Percentiles rank a stretch among this genome's conserved stretches.
These are phyloP conservation scores for Haplographium delicatum DNA, from an alignment of 495 filamentous ascomycete species.

Conservation along the genomic window DNA sequence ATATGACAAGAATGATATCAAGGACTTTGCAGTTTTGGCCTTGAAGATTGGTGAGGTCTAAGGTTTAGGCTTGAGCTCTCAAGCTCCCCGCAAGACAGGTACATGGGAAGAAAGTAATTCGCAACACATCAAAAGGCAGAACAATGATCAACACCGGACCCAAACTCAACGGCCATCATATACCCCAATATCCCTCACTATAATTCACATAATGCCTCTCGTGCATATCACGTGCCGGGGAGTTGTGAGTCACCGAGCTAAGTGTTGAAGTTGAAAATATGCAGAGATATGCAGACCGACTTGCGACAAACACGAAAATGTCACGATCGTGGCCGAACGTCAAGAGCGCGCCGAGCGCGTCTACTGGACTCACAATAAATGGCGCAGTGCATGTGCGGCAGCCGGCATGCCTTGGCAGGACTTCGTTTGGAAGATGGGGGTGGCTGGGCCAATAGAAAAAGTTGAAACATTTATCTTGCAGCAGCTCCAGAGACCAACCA, in stretches of 20 bases:
- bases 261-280: constrained; percentile 2
- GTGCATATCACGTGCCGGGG: background rate
- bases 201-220: constrained; percentile 4
- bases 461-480: constrained; percentile 14
- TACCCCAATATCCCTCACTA: constrained; percentile 5
- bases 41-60: constrained; percentile 1
- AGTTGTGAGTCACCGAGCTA: constrained; percentile 7
- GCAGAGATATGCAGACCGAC: background rate
- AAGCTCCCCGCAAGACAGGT: background rate
- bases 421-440: constrained; percentile 2
- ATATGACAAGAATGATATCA: too few relatives aligned
- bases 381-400: constrained; percentile 7
- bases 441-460: constrained; percentile 4
- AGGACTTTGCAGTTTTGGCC: background rate
- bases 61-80: background rate
- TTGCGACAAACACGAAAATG: constrained; percentile 22
- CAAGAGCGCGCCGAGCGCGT: constrained; percentile 15
- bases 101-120: background rate
- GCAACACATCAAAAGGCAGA: background rate
- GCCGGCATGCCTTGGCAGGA: constrained; percentile 7
- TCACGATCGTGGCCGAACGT: constrained; percentile 14
- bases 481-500: background rate
- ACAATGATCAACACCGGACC: background rate
- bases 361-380: constrained; percentile 12
- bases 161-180: constrained; percentile 10